These are phyloP conservation scores for Pythium biforme DNA, from an alignment of 352 stramenopile species.

Conservation along the genomic window DNA sequence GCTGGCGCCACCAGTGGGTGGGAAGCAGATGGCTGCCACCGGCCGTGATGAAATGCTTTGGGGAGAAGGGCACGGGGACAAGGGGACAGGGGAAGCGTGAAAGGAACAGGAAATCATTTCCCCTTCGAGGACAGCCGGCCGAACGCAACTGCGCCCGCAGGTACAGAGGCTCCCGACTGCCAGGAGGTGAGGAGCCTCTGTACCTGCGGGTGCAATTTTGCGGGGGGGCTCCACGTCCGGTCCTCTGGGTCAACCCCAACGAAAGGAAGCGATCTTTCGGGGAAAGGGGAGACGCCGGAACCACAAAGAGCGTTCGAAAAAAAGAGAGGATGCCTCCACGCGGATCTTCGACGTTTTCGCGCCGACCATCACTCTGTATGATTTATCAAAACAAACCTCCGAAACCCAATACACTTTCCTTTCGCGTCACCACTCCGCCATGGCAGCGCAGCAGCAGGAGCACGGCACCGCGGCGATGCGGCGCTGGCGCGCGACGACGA, in stretches of 20 bases:
- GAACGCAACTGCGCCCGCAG: not conserved
- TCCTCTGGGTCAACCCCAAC: not conserved
- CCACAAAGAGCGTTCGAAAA: not conserved
- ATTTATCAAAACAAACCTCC: not conserved
- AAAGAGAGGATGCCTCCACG: not conserved
- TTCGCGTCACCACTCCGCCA: not conserved
- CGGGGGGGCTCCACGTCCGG: not conserved
- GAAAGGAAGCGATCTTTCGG: slow-evolving; percentile 16
- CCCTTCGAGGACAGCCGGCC: not conserved
- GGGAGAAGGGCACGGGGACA: not conserved
- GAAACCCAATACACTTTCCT: slow-evolving; percentile 3
- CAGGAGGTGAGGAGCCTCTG: too few species aligned
- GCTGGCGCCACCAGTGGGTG: not conserved
- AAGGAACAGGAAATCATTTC: not conserved
- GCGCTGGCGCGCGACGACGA: not conserved
- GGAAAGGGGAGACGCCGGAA: slow-evolving; percentile 10
- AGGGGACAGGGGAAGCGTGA: not conserved
- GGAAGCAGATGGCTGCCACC: not conserved
- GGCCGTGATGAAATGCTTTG: not conserved
- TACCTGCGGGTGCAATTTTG: too few species aligned
- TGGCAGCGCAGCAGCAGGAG: slow-evolving; percentile 1
- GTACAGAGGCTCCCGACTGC: not conserved
- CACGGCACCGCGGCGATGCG: not conserved
- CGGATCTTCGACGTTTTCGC: slow-evolving; percentile 4
- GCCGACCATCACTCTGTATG: slow-evolving; percentile 15